Evolutionary conservation across 441 rosid species (phyloP), one percentile per base, ranked within the genome.

Genomic region (Oxalis stricta): DNA sequence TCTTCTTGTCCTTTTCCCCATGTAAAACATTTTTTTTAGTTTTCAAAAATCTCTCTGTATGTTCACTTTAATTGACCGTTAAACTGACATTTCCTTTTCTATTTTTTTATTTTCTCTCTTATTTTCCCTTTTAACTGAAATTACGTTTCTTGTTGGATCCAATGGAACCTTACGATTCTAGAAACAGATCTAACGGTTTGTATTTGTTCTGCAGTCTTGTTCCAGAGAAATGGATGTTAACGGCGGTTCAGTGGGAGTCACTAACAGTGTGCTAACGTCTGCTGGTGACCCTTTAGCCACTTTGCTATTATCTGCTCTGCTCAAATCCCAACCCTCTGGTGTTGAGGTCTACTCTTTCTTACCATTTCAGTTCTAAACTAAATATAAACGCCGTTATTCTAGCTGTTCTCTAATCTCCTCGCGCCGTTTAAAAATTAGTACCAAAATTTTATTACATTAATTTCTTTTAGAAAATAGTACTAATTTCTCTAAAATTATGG

Each of bases 241-340:
- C 29, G 29, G 20, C 41, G 56, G 58, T 42, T 23, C 65, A 31
- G 54, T 32, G 60, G 55, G 59, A 34, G 73, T 52, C 36, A 54
- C 69, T 53, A 53, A 62, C 59, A 41, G 50, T 21, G 50, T 32
- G 58, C 63, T 79, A 63, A 66, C 71, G 44, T 69, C 60, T 74
- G 70, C 85, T 32, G 68, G 48, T 18, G 78, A 64, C 23, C 61
- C 78, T n/a, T 44, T 72, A 9, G 58, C 59, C 19, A 20, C 72
- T 35, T 40, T 71, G 52, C 29, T 79, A 10, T 31, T 74, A 24
- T 64, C 73, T 5, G 55, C 77, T 49, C 29, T 76, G 40, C 37
- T 65, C 50, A 55, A 59, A 24, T 38, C 59, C 29, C 67, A 48
- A 30, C 64, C 72, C 46, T 39, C 59, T 12, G 54, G 62, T 33